These are phyloP conservation scores for Byssothecium circinans DNA, from an alignment of 2,329 filamentous ascomycete genomes.

Conservation along the genomic window DNA sequence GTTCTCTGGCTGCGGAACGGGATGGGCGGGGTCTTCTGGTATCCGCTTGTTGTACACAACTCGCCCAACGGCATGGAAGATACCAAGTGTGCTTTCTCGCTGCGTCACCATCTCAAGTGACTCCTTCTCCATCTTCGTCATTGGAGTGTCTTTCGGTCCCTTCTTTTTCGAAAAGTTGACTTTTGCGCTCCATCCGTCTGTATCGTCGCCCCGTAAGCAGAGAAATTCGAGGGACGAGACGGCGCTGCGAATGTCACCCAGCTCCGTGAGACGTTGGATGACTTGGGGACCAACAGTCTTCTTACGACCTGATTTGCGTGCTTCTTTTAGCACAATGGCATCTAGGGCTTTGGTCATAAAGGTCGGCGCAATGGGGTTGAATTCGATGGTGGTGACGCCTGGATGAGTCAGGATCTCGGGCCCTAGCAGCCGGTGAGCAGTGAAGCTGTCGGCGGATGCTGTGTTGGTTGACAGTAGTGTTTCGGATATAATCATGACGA, in stretches of 20 bases:
- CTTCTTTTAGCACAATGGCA: conserved; percentile 80
- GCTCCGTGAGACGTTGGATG: conserved; percentile 76
- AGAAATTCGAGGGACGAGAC: conserved; percentile 90
- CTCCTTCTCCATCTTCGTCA: conserved; percentile 78
- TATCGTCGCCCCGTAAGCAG: conserved; percentile 77
- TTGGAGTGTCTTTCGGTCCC: conserved; percentile 56
- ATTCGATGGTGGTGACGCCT: conserved; percentile 78
- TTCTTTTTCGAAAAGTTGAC: conserved; percentile 64
- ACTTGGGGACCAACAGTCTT: conserved; percentile 77
- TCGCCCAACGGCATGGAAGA: conserved; percentile 95
- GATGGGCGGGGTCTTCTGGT: conserved; percentile 36
- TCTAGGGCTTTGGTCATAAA: conserved; percentile 83
- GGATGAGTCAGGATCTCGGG: conserved; percentile 83
- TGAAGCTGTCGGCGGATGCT: conserved; percentile 86
- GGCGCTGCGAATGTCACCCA: conserved; percentile 91
- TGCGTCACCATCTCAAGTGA: conserved; percentile 80
- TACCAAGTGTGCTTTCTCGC: conserved; percentile 84
- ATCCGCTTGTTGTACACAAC: conserved; percentile 95
- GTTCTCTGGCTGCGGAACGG: conserved; percentile 48
- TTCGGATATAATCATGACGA: conserved; percentile 91
- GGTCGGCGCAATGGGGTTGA: conserved; percentile 88
- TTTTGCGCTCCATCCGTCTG: conserved; percentile 79
- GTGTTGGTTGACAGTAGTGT: conserved; percentile 83
- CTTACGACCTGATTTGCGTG: conserved; percentile 72
- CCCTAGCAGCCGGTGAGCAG: conserved; percentile 84